Base-by-base conservation (phyloP, 345 rosid genomes). In the Syzygium oleosum region DNA sequence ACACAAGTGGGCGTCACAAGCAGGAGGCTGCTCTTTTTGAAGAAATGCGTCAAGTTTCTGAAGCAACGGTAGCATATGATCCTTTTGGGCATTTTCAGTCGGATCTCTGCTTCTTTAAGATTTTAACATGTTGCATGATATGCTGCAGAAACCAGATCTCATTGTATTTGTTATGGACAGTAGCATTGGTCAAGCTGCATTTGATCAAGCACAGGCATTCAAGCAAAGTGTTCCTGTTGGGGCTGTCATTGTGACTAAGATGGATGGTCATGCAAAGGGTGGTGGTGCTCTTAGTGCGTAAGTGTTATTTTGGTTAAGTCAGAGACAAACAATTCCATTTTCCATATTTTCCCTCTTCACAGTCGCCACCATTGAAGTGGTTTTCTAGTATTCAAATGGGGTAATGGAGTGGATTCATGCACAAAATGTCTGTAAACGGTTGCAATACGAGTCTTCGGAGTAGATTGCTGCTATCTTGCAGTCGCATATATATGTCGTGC, bases 191-290 rank as follows among this genome's bases (percentile, higher is more conserved):
- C 99, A 97, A 92, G 96, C 98, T 89, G 98, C 99, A 68, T 94
- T 92, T 91, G 97, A 95, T 91, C 99, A 97, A 93, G 99, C 97
- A 86, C 97, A 93, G 89, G 99, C 99, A 86, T 95, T 97, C 90
- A 97, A 95, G 92, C 96, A 95, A 91, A 95, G 95, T 90, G 95
- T 95, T 87, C 91, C 96, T 15, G 98, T 95, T 86, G 99, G 99
- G 88, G 99, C 98, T 90, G 97, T 97, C 73, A 95, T 97, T 89
- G 87, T 96, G 87, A 95, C 99, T 34, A 96, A 97, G 92, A 95
- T 96, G 98, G 99, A 97, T 88, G 98, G 99, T 88, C 99, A 96
- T 93, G 98, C 99, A 59, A 96, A 95, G 95, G 99, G 99, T 92
- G 99, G 98, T 88, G 98, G 99, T 51, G 95, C 99, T 91, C 99